Base-by-base conservation (phyloP, 2,329 filamentous ascomycete genomes). In the Fusarium dlaminii region DNA sequence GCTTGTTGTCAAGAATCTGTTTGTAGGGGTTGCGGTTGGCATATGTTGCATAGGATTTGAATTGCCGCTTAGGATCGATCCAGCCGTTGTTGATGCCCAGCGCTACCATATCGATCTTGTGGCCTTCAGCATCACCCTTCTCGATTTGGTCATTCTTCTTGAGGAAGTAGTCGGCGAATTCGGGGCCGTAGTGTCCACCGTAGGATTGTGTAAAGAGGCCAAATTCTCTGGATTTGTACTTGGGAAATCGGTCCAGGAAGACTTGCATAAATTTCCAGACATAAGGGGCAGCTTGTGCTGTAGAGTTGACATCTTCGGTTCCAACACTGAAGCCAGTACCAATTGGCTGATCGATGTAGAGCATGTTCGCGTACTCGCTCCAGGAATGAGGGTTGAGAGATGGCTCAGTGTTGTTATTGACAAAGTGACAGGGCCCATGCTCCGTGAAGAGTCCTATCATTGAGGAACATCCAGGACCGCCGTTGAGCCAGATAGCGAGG, bases 361-460 rank as follows among this genome's bases (percentile, higher is more conserved):
- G 87, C 86, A 93, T 89, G 73, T 92, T 92, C 70, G 87, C 88
- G 30, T 88, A 85, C 73, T 89, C 88, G 68, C 89, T 90, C 88
- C 90, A 92, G 2, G 89, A 89, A 81, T 87, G 90, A 1, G 89
- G 87, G 73, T 92, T 92, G 10, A 84, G 72, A 22, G 80, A 80
- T 1, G 86, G 79, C 40, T 79, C 74, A 5, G 78, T 73, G n/a
- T 77, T 70, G 18, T 68, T 64, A 22, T 75, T 62, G 57, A 77
- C 77, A 80, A 98, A 90, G 73, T 91, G 93, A 36, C 94, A 92
- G 10, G 96, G 95, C 52, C 96, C 96, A 70, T 98, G 92, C 77
- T 91, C 90, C 30, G 85, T 83, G 75, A 93, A 91, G 61, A 93
- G 78, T 15, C 80, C 80, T 61, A 79, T 46, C 73, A 81, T 79